A percentile compares a stretch with the other conserved stretches of the same genome.
Conservation (phyloP, 2,329 filamentous ascomycete genomes). For the Alternaria burnsii region DNA sequence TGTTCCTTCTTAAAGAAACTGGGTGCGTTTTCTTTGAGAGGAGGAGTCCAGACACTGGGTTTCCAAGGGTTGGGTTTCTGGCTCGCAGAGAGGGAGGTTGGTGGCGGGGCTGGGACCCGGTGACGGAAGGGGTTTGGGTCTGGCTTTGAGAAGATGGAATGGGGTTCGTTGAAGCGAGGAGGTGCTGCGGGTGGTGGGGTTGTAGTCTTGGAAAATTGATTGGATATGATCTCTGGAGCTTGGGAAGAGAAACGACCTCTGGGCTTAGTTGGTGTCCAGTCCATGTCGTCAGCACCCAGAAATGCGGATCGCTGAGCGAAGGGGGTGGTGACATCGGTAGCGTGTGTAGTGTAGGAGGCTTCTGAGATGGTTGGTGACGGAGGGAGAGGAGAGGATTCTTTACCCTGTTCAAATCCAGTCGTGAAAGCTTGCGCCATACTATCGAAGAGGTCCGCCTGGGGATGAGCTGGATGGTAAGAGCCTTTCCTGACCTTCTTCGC, state of each 20-base stretch:
- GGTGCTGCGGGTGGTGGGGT: constrained; percentile 17
- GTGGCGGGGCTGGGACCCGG: constrained; percentile 75
- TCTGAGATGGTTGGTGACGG: constrained; percentile 46
- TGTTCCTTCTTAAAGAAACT: constrained; percentile 61
- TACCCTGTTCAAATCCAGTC: constrained; percentile 45
- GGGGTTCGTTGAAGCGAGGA: constrained; percentile 16
- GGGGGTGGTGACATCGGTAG: constrained; percentile 39
- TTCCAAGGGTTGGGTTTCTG: constrained; percentile 69
- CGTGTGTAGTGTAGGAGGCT: constrained; percentile 32
- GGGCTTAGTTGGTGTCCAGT: constrained; percentile 69
- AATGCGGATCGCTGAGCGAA: constrained; percentile 21
- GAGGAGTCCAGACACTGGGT: constrained; percentile 52
- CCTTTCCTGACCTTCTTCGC: constrained; percentile 30
- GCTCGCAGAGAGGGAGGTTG: constrained; percentile 58
- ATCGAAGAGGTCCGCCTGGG: constrained; percentile 43
- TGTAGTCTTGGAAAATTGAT: constrained; percentile 20
- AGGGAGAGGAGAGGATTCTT: constrained; percentile 37
- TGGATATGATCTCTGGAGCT: constrained; percentile 30
- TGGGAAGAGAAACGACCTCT: constrained; percentile 50
- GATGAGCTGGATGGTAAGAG: constrained; percentile 36
- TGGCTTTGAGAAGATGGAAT: constrained; percentile 37
- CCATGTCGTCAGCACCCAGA: constrained; percentile 68
- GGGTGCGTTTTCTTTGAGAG: constrained; percentile 61
- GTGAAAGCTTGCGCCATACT: constrained; percentile 51
- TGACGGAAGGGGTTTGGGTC: constrained; percentile 71